Conservation (phyloP, 1,284 basidiomycete species). For the Baeospora myosura region DNA sequence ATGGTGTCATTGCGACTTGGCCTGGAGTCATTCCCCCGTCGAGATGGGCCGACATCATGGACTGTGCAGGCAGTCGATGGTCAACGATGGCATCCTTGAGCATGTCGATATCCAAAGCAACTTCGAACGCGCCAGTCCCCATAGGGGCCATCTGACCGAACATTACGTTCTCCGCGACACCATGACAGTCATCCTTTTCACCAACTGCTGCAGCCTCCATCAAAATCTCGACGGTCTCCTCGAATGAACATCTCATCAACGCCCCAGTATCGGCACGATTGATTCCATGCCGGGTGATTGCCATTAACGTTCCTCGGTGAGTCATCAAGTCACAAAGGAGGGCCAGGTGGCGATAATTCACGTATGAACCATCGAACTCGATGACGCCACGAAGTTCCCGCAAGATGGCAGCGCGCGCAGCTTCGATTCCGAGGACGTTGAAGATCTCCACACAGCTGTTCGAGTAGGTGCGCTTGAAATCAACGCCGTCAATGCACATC, state of each 20-base stretch:
- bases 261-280: constrained; percentile 97
- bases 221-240: constrained; percentile 98
- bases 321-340: constrained; percentile 98
- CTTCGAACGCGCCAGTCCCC: constrained; percentile 94
- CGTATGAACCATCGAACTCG: constrained; percentile 98
- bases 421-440: constrained; percentile 97
- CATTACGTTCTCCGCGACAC: constrained; percentile 97
- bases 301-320: constrained; percentile 92
- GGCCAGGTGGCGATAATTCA: constrained; percentile 97
- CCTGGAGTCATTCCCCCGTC: constrained; percentile 91
- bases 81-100: constrained; percentile 98
- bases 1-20: constrained; percentile 88
- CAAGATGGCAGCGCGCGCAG: constrained; percentile 89
- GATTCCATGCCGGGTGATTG: constrained; percentile 99
- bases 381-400: constrained; percentile 91
- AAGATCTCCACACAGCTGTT: constrained; percentile 97
- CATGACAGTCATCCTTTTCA: constrained; percentile 96
- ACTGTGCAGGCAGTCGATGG: constrained; percentile 85
- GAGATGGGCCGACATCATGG: constrained; percentile 72
- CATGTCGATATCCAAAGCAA: constrained; percentile 96
- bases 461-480: constrained; percentile 87
- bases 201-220: constrained; percentile 98
- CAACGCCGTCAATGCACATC: constrained; percentile 92
- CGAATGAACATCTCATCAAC: constrained; percentile 97
- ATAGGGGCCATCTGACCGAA: constrained; percentile 98